Conservation (phyloP, 768 basidiomycete genomes). For the Lepiota venenata region DNA sequence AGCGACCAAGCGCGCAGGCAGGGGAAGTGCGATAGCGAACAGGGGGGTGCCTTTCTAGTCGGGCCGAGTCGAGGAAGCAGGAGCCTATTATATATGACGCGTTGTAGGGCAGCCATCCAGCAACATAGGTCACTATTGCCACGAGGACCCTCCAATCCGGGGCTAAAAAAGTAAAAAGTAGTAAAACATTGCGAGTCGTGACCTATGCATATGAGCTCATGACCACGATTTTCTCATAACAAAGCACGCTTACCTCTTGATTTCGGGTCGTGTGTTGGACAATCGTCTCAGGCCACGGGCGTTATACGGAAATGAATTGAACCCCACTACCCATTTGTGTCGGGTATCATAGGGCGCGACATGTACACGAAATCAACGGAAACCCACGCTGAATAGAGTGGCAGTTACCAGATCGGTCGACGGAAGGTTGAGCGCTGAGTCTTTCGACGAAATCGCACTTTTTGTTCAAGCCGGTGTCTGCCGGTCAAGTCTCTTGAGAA, state of each 20-base stretch:
- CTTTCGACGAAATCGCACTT: conserved; percentile 13
- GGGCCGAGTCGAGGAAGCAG: neutral
- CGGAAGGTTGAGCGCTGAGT: neutral
- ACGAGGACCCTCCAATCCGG: conserved; percentile 1
- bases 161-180: neutral
- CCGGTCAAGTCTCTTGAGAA: conserved; percentile 14
- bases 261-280: neutral
- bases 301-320: neutral
- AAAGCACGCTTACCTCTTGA: neutral
- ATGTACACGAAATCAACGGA: conserved; percentile 10
- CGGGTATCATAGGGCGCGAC: conserved; percentile 3
- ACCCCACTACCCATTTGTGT: conserved; percentile 1
- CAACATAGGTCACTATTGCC: conserved; percentile 7
- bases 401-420: conserved; percentile 1
- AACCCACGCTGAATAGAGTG: neutral
- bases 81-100: neutral
- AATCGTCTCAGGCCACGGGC: neutral
- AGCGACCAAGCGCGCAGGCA: neutral
- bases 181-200: too few species aligned
- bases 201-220: too few species aligned
- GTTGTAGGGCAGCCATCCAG: neutral
- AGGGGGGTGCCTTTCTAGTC: neutral
- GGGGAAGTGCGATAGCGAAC: neutral
- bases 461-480: conserved; percentile 1
- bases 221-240: neutral